Conservation (phyloP, 441 rosid species). For the Euphorbia schlechtendalii region DNA sequence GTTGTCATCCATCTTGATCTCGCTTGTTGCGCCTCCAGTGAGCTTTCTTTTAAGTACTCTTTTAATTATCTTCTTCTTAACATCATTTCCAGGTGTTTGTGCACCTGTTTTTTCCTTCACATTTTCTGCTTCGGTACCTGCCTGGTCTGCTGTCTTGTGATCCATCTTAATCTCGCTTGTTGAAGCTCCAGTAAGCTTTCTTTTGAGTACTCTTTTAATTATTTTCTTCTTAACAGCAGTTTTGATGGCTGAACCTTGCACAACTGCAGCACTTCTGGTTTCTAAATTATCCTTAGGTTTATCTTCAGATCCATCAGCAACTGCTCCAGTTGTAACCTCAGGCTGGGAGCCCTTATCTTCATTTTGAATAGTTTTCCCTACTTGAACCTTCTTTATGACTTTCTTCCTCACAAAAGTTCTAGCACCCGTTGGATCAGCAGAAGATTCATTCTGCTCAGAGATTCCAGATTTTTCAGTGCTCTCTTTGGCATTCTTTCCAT, state of each 20-base stretch:
- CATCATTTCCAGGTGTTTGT: conserved; percentile 20
- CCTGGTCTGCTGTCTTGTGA: conserved; percentile 30
- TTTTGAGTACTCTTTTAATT: conserved; percentile 73
- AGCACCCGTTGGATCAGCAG: conserved; percentile 32
- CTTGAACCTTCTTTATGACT: conserved; percentile 42
- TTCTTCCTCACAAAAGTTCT: conserved; percentile 56
- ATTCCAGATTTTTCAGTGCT: conserved; percentile 34
- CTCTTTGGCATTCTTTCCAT: conserved; percentile 37
- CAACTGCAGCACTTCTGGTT: conserved; percentile 27
- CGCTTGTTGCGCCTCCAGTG: conserved; percentile 34
- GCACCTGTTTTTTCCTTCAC: conserved; percentile 26
- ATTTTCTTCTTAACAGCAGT: conserved; percentile 65
- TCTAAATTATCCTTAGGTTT: conserved; percentile 44
- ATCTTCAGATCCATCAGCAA: conserved; percentile 30
- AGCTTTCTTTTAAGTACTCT: conserved; percentile 78
- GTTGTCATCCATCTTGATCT: conserved; percentile 36
- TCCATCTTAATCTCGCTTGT: conserved; percentile 39
- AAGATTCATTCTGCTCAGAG: conserved; percentile 39
- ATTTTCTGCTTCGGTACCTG: conserved; percentile 26
- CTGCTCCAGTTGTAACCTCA: conserved; percentile 36
- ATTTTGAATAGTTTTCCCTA: conserved; percentile 27
- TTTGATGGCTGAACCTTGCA: conserved; percentile 46
- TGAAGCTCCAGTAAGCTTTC: conserved; percentile 46
- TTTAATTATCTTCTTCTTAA: conserved; percentile 74
- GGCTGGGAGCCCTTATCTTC: conserved; percentile 32